These are phyloP conservation scores for Passiflora organensis DNA, from an alignment of 345 rosid species.

Conservation along the genomic window DNA sequence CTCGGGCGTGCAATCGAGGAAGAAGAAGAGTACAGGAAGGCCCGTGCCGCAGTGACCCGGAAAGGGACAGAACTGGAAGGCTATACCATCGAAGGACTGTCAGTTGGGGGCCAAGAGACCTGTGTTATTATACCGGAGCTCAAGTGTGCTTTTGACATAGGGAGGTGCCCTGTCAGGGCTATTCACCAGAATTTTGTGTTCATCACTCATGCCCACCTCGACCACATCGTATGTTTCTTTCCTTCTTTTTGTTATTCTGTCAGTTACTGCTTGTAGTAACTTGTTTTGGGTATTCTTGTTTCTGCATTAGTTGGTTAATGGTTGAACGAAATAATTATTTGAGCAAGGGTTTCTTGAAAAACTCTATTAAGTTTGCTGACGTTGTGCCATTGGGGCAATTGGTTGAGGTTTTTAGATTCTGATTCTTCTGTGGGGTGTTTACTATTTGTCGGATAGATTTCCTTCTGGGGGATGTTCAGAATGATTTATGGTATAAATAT, in stretches of 20 bases:
- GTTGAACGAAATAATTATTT: not conserved
- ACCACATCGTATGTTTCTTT: constrained; percentile 63
- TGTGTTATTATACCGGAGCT: constrained; percentile 83
- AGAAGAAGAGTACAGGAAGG: constrained; percentile 82
- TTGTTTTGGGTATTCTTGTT: not conserved
- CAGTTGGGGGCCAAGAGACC: constrained; percentile 85
- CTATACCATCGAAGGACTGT: constrained; percentile 69
- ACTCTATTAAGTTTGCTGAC: too few species aligned
- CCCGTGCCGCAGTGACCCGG: constrained; percentile 73
- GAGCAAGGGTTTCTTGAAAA: not conserved
- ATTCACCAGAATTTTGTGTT: constrained; percentile 89
- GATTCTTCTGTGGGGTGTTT: not conserved
- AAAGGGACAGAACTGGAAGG: constrained; percentile 75
- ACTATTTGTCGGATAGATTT: too few species aligned
- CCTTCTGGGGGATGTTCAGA: too few species aligned
- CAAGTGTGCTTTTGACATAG: constrained; percentile 90
- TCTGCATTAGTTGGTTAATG: not conserved
- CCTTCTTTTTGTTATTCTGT: not conserved
- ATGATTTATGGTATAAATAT: too few species aligned
- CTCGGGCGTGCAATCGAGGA: constrained; percentile 73
- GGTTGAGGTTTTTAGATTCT: not conserved
- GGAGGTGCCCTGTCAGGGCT: constrained; percentile 81
- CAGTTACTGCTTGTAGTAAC: not conserved
- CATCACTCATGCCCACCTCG: constrained; percentile 92
- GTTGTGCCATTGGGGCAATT: not conserved